Percentiles rank a stretch among this genome's conserved stretches.
These are phyloP conservation scores for Trichoderma guizhouense DNA, from an alignment of 2,329 filamentous ascomycete species.

Conservation along the genomic window DNA sequence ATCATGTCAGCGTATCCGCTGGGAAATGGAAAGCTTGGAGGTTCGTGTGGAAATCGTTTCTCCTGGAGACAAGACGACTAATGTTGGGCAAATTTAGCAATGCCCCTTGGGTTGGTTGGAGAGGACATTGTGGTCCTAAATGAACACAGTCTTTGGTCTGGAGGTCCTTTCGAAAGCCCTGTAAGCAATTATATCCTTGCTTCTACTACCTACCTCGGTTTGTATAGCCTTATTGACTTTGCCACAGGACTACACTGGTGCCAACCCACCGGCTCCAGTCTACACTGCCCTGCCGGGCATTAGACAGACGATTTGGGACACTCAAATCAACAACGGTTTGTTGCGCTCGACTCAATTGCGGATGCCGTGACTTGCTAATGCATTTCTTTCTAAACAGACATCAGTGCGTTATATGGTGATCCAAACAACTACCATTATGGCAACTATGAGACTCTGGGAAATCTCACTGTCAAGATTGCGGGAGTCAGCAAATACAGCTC, in stretches of 20 bases:
- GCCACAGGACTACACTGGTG: slow-evolving; percentile 21
- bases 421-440: slow-evolving; percentile 18
- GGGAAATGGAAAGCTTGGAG: slow-evolving; percentile 23
- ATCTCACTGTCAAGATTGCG: slow-evolving; percentile 22
- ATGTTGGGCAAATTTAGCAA: slow-evolving; percentile 6
- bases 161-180: slow-evolving; percentile 21
- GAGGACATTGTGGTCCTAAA: slow-evolving; percentile 19
- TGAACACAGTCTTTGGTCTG: slow-evolving; percentile 23
- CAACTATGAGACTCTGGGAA: slow-evolving; percentile 21
- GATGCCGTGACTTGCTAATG: neutral
- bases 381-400: slow-evolving; percentile 7
- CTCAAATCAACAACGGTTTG: slow-evolving; percentile 14
- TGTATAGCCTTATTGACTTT: neutral
- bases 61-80: neutral
- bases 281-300: slow-evolving; percentile 20
- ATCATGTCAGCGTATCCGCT: slow-evolving; percentile 22
- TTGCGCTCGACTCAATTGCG: neutral
- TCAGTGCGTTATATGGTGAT: slow-evolving; percentile 19
- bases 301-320: slow-evolving; percentile 20
- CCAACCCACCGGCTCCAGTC: slow-evolving; percentile 17
- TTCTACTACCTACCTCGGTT: neutral
- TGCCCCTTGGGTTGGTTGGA: slow-evolving; percentile 20
- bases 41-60: neutral
- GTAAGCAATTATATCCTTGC: neutral
- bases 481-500: slow-evolving; percentile 8